These are phyloP conservation scores for Lepidium campestre DNA, from an alignment of 441 rosid genomes.

Conservation along the genomic window DNA sequence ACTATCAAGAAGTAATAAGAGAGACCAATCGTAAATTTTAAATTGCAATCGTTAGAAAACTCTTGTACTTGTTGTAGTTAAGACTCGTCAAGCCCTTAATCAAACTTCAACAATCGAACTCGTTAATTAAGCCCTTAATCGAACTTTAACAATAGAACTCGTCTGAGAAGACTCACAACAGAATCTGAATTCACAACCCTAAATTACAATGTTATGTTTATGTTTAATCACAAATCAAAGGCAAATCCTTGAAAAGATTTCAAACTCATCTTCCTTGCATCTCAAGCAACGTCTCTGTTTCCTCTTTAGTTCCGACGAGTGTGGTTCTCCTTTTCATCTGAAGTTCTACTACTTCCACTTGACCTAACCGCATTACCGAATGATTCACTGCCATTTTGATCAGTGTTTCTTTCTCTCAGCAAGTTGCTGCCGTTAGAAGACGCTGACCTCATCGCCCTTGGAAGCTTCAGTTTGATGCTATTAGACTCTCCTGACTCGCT, in stretches of 20 bases:
- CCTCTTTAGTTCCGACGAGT: constrained; percentile 26
- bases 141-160: neutral
- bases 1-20: neutral
- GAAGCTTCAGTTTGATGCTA: constrained; percentile 58
- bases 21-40: neutral
- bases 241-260: neutral
- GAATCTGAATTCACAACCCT: constrained; percentile 13
- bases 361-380: constrained; percentile 33
- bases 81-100: neutral
- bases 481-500: constrained; percentile 25
- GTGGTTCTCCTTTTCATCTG: constrained; percentile 80
- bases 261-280: neutral
- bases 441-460: constrained; percentile 70
- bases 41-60: too few relatives aligned
- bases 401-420: constrained; percentile 83
- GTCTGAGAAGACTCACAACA: neutral
- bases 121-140: too few relatives aligned
- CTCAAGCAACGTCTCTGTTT: constrained; percentile 5
- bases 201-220: neutral
- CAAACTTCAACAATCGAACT: neutral
- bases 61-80: neutral
- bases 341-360: constrained; percentile 33
- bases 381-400: constrained; percentile 42
- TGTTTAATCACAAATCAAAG: neutral
- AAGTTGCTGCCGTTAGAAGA: constrained; percentile 53